phyloP scores from a whole-genome alignment of 2,329 filamentous ascomycete species.

The Claviceps arundinis region DNA sequence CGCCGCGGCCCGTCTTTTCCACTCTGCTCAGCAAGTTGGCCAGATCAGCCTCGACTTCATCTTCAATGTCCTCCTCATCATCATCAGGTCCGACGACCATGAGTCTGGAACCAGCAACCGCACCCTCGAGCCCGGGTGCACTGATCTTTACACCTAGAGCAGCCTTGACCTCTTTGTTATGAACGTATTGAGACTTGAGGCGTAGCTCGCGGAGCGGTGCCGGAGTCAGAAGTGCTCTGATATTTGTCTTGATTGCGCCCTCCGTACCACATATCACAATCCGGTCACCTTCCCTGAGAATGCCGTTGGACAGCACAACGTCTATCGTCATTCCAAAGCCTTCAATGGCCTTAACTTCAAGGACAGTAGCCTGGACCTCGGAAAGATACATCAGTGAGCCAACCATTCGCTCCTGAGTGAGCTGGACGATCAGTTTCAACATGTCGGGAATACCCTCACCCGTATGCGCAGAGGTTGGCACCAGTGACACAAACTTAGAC shows the following conservation, averaged over 20 bases:
- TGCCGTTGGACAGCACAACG: constrained; percentile 90
- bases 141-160: constrained; percentile 98
- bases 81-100: constrained; percentile 91
- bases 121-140: constrained; percentile 85
- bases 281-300: constrained; percentile 83
- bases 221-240: constrained; percentile 85
- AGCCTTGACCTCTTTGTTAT: constrained; percentile 99
- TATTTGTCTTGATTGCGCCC: constrained; percentile 87
- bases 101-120: constrained; percentile 89
- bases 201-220: constrained; percentile 87
- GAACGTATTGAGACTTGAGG: constrained; percentile 90
- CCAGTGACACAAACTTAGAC: constrained; percentile 86
- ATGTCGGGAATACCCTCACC: constrained; percentile 98
- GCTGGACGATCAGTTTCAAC: constrained; percentile 83
- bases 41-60: constrained; percentile 92
- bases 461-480: constrained; percentile 95
- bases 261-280: constrained; percentile 96
- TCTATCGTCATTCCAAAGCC: constrained; percentile 98
- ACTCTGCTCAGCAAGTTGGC: constrained; percentile 84
- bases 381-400: constrained; percentile 95
- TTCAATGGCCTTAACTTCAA: constrained; percentile 98
- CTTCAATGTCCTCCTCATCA: constrained; percentile 91
- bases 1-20: constrained; percentile 82
- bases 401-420: constrained; percentile 96
- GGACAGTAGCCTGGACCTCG: constrained; percentile 92